phyloP scores from a whole-genome alignment of 1,284 basidiomycete species.

The Limonomyces culmigenus region DNA sequence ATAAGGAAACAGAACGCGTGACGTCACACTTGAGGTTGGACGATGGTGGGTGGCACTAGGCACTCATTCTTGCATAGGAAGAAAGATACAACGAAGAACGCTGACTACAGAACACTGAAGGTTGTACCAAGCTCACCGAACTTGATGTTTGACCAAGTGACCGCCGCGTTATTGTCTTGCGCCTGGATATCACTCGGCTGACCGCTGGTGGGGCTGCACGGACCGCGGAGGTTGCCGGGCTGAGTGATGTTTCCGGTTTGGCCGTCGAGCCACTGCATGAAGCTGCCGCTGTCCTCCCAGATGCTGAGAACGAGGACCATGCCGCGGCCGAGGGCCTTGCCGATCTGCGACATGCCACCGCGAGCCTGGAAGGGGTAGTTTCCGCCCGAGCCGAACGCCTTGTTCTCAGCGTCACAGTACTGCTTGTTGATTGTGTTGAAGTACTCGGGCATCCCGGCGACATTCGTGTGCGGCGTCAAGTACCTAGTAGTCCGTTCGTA shows the following conservation, averaged over 20 bases:
- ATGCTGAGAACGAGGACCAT: constrained; percentile 37
- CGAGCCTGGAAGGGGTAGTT: constrained; percentile 16
- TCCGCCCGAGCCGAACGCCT: constrained; percentile 17
- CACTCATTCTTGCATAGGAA: too few species aligned
- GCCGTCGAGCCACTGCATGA: constrained; percentile 46
- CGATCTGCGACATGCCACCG: constrained; percentile 24
- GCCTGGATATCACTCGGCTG: constrained; percentile 27
- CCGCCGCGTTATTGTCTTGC: constrained; percentile 20
- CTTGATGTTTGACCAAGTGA: constrained; percentile 34
- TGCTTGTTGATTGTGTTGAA: constrained; percentile 21
- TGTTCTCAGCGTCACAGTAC: constrained; percentile 22
- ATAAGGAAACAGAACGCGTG: too few species aligned
- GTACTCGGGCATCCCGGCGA: too few species aligned
- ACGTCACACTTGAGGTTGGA: too few species aligned
- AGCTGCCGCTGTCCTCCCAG: constrained; percentile 37
- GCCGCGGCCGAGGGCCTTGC: constrained; percentile 24
- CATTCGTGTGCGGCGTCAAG: too few species aligned
- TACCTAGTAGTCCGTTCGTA: too few species aligned
- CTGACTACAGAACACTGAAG: too few species aligned
- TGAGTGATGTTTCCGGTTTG: constrained; percentile 27
- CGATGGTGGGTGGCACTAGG: too few species aligned
- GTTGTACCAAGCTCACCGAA: constrained; percentile 36
- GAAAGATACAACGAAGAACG: too few species aligned
- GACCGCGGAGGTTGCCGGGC: constrained; percentile 35
- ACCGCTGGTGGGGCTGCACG: constrained; percentile 31